Evolutionary conservation across 78 protist species (phyloP).

Genomic region (Dictyostelium purpureum): DNA sequence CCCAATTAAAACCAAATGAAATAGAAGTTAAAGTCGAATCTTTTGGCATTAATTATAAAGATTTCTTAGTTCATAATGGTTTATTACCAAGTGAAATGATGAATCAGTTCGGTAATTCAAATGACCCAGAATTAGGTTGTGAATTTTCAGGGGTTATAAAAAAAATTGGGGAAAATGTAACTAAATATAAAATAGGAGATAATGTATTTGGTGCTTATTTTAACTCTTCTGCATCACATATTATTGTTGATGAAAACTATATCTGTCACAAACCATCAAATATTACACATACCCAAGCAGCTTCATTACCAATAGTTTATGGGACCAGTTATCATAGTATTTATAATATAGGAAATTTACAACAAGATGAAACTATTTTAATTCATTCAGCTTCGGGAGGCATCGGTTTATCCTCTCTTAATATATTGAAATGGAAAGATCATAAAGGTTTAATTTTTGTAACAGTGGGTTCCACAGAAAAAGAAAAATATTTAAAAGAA

Average conservation of each 20-base stretch:
- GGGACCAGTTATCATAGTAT: not conserved
- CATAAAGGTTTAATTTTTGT: not conserved
- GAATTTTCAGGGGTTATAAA: not conserved
- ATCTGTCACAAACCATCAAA: conserved; percentile 4
- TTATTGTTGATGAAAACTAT: not conserved
- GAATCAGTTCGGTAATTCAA: not conserved
- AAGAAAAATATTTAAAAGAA: not conserved
- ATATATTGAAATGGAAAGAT: conserved; percentile 14
- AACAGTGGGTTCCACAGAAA: not conserved
- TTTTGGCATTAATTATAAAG: conserved; percentile 46
- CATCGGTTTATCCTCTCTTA: conserved; percentile 9
- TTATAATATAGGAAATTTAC: not conserved
- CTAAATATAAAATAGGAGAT: conserved; percentile 12
- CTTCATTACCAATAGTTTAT: conserved; percentile 50
- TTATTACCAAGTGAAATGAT: not conserved
- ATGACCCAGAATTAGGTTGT: not conserved
- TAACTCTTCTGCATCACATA: not conserved
- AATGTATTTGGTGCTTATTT: not conserved
- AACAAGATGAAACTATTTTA: not conserved
- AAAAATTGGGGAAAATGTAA: not conserved
- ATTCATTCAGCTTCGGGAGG: conserved; percentile 24
- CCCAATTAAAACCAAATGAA: conserved; percentile 3
- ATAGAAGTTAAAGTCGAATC: conserved; percentile 44
- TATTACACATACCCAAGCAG: conserved; percentile 5
- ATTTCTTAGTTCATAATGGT: conserved; percentile 33